Conservation (phyloP, 495 filamentous ascomycete species). For the Penicillium paxilli region DNA sequence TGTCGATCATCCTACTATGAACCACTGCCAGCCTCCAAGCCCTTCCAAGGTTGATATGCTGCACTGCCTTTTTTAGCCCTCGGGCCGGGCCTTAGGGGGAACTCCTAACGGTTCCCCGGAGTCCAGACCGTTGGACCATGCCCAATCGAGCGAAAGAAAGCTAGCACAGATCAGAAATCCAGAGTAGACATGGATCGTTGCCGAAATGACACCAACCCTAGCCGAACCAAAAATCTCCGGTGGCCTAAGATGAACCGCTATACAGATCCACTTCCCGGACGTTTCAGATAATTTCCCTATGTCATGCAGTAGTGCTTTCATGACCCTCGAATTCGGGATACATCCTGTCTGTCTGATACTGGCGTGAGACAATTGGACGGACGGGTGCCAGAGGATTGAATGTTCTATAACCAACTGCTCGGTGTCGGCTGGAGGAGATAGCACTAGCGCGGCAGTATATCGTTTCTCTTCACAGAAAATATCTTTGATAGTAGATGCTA, state of each 20-base stretch:
- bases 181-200: constrained; percentile 12
- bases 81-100: constrained; percentile 6
- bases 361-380: constrained; percentile 7
- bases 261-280: constrained; percentile 22
- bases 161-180: neutral
- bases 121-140: constrained; percentile 1
- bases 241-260: neutral
- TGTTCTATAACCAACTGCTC: constrained; percentile 5
- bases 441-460: no score
- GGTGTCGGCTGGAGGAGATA: neutral
- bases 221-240: constrained; percentile 22
- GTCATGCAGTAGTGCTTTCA: constrained; percentile 8
- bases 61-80: constrained; percentile 8
- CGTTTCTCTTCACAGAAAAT: no score
- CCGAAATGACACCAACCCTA: constrained; percentile 23
- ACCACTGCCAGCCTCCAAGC: no score
- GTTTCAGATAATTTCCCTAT: constrained; percentile 27
- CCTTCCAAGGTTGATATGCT: constrained; percentile 10
- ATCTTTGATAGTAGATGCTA: no score
- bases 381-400: neutral
- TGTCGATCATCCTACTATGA: no score
- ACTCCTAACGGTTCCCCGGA: constrained; percentile 2
- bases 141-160: neutral
- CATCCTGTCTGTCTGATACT: neutral
- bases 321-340: constrained; percentile 13